phyloP scores from a whole-genome alignment of 108 stramenopile genomes.

The Seminavis robusta region DNA sequence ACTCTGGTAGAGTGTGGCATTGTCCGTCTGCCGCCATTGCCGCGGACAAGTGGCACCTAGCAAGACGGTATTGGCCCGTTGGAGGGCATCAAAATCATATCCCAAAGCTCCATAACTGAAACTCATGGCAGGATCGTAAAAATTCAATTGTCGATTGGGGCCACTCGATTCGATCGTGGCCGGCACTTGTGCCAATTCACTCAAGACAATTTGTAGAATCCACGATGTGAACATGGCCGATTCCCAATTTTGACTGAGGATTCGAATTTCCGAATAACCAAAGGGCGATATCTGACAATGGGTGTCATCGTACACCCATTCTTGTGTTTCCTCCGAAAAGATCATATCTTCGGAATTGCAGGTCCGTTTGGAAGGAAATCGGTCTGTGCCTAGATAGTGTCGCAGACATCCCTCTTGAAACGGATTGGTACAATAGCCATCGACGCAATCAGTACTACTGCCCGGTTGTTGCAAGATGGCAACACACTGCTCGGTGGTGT shows the following conservation, averaged over 20 bases:
- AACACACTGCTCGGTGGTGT: too few species aligned
- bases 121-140: too few species aligned
- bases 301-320: not conserved
- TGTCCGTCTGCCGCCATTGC: too few species aligned
- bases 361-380: not conserved
- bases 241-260: slow-evolving; percentile 28
- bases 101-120: too few species aligned
- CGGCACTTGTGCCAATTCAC: slow-evolving; percentile 22
- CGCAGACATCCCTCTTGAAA: slow-evolving; percentile 22
- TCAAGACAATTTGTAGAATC: slow-evolving; percentile 26
- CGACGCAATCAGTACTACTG: too few species aligned
- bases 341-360: slow-evolving; percentile 34
- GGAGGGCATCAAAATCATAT: not conserved
- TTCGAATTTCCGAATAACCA: slow-evolving; percentile 31
- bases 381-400: not conserved
- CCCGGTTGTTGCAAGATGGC: too few species aligned
- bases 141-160: too few species aligned
- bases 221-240: slow-evolving; percentile 18
- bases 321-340: not conserved
- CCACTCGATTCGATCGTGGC: slow-evolving; percentile 18
- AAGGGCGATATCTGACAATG: slow-evolving; percentile 9
- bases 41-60: too few species aligned
- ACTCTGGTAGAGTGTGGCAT: slow-evolving; percentile 9
- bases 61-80: not conserved
- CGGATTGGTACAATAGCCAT: slow-evolving; percentile 34